phyloP scores from a whole-genome alignment of 345 rosid species.

The Trapa bicornis region DNA sequence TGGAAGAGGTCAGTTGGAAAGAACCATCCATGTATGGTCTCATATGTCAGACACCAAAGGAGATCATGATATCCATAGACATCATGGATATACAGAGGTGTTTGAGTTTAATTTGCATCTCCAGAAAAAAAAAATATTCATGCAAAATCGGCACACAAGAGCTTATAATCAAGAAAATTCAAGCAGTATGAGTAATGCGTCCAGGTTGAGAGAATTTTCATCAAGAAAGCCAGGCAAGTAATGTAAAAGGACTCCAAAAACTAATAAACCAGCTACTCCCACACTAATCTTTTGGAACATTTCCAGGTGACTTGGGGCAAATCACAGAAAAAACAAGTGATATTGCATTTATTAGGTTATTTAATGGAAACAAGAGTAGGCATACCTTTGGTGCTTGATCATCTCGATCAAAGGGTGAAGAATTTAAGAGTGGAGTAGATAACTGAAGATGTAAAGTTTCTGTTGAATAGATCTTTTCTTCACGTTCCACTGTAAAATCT shows the following conservation, averaged over 20 bases:
- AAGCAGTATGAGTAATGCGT: neutral
- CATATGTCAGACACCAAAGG: neutral
- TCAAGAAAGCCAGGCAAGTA: neutral
- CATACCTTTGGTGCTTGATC: neutral
- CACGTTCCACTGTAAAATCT: constrained; percentile 21
- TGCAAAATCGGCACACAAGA: neutral
- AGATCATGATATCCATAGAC: neutral
- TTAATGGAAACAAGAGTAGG: too few relatives aligned
- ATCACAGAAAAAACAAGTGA: neutral
- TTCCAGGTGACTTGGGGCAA: neutral
- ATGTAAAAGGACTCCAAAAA: neutral
- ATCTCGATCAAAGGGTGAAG: neutral
- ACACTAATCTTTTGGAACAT: neutral
- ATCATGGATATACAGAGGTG: neutral
- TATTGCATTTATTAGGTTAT: neutral
- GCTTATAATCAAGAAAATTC: neutral
- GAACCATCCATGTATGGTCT: neutral
- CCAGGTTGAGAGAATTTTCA: neutral
- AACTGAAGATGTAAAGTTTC: neutral
- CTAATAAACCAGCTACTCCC: neutral
- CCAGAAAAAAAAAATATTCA: neutral
- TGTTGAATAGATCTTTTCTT: neutral
- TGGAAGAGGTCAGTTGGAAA: neutral
- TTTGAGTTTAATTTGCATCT: neutral
- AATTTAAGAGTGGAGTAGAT: neutral